Base-by-base conservation (phyloP, 2,329 filamentous ascomycete species). In the Aspergillus latus region DNA sequence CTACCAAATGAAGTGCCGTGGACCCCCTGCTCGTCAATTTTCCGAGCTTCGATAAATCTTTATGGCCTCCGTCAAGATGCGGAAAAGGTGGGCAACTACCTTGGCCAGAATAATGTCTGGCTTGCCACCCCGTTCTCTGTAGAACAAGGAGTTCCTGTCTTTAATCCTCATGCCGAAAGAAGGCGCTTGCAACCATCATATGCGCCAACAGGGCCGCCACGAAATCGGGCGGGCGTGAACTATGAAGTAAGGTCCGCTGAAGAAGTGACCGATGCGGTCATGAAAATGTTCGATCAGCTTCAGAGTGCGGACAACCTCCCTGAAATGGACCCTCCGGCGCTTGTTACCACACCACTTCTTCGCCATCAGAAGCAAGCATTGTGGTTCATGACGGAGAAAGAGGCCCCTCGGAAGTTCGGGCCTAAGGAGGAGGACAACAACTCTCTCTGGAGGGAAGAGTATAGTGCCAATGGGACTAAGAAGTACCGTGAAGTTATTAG, bases 351-450 rank as follows among this genome's bases (percentile, higher is more conserved):
- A 0, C 80, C 84, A 29, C 76, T 97, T 15, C 84, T 97, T 40
- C 82, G 82, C 56, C 93, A 97, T 74, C 93, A 97, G 72, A 94
- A 90, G 71, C 92, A 97, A 73, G 93, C 89, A 0, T 81, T 97
- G 0, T 85, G 87, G 69, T 97, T 96, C 69, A 91, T 97, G 88
- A 85, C 80, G 8, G 83, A 84, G 16, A 88, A 90, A 60, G 93
- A 97, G 73, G 83, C 84, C 48, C 82, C 84, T 0, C 80, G 83
- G 9, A 78, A 79, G 13, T 81, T 81, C 50, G 83, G 84, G 16
- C 77, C 78, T 0, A 76, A 80, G 2, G 84, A 88, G 32, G 81
- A 83, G 52, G 80, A 82, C 13, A 84, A 86, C 59, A 87, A 86
- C 50, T 89, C 90, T 0, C 84, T 96, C 37, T 97, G 92, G 92